phyloP scores from a whole-genome alignment of 129 eudicot genomes.

The Centrapalus pauciflorus region DNA sequence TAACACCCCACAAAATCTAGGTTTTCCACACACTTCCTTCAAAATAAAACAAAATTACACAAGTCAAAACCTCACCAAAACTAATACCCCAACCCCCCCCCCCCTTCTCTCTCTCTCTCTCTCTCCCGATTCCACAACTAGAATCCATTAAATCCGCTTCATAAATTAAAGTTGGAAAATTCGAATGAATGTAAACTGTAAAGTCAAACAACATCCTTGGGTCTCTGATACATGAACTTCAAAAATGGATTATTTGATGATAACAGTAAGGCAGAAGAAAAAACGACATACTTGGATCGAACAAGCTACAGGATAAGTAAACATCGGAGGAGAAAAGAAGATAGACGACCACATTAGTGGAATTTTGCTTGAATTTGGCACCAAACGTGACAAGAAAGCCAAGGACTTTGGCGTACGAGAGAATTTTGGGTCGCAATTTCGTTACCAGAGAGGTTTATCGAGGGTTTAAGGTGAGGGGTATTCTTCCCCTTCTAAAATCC shows the following conservation, averaged over 20 bases:
- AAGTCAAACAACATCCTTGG: background rate
- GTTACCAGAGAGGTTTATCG: constrained; percentile 21
- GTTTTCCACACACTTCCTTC: constrained; percentile 28
- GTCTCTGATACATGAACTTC: background rate
- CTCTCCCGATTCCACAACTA: background rate
- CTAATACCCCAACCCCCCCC: background rate
- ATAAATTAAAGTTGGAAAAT: background rate
- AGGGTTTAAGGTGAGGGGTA: constrained; percentile 13
- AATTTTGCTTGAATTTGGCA: background rate
- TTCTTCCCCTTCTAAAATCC: too few relatives aligned
- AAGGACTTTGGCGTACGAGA: background rate
- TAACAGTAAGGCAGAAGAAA: background rate
- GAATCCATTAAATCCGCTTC: background rate
- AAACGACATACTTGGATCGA: constrained; percentile 31
- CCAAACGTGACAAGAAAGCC: background rate
- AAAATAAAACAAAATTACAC: background rate
- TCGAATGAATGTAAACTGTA: background rate
- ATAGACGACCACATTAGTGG: constrained; percentile 31
- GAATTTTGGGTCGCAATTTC: background rate
- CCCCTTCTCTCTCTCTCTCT: too few relatives aligned
- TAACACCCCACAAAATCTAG: constrained; percentile 30
- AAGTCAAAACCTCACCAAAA: background rate
- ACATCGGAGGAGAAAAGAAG: constrained; percentile 22
- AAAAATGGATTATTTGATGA: background rate
- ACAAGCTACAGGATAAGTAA: constrained; percentile 20